phyloP scores from a whole-genome alignment of 805 yeast genomes.

The Priceomyces melissophilus region DNA sequence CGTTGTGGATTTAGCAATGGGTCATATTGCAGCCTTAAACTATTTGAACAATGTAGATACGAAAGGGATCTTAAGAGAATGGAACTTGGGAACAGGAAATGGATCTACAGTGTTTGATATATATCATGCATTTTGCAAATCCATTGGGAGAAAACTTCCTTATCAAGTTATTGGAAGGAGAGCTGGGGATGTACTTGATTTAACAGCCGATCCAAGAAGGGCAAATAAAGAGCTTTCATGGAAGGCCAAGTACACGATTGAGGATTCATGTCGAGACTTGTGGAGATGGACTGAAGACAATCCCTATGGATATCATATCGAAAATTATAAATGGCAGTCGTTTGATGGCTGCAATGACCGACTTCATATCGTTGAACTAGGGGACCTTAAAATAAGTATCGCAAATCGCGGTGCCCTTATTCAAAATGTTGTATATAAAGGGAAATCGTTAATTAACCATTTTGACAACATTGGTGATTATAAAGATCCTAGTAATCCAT shows the following conservation, averaged over 20 bases:
- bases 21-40: conserved; percentile 68
- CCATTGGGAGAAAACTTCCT: conserved; percentile 62
- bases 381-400: conserved; percentile 35
- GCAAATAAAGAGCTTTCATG: conserved; percentile 67
- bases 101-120: conserved; percentile 80
- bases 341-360: conserved; percentile 30
- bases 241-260: conserved; percentile 54
- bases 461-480: conserved; percentile 33
- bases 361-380: conserved; percentile 33
- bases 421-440: conserved; percentile 39
- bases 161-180: conserved; percentile 65
- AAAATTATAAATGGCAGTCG: conserved; percentile 30
- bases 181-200: conserved; percentile 71
- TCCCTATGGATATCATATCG: conserved; percentile 55
- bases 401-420: conserved; percentile 53
- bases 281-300: conserved; percentile 76
- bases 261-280: conserved; percentile 64
- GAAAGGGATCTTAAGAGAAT: conserved; percentile 61
- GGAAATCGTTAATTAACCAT: conserved; percentile 37
- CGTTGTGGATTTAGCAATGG: conserved; percentile 74
- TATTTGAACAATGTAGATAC: conserved; percentile 40
- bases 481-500: conserved; percentile 38
- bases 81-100: conserved; percentile 81
- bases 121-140: conserved; percentile 58
- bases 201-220: conserved; percentile 67